Evolutionary conservation across 1,139 yeast species (phyloP).

Genomic region (Geotrichum australiense): DNA sequence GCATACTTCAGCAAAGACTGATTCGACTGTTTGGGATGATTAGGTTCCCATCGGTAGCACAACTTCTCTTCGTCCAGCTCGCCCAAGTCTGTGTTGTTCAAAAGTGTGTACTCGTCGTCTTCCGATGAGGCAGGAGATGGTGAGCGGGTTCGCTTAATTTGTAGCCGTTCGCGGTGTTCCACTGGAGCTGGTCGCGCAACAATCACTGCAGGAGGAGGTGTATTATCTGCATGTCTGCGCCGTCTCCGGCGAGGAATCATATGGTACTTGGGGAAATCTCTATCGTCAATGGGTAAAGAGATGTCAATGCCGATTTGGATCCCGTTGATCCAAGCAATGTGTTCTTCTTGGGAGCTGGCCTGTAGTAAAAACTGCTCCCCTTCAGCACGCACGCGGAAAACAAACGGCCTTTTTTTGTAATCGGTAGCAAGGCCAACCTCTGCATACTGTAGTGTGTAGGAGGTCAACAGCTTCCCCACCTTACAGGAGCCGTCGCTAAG

Average conservation of each 20-base stretch:
- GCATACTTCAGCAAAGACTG: constrained; percentile 28
- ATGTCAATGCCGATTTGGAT: constrained; percentile 38
- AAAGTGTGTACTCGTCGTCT: neutral
- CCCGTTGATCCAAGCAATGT: constrained; percentile 56
- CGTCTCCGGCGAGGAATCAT: constrained; percentile 32
- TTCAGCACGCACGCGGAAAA: constrained; percentile 57
- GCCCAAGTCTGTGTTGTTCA: neutral
- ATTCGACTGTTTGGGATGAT: constrained; percentile 22
- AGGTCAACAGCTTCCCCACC: constrained; percentile 6
- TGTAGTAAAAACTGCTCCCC: constrained; percentile 58
- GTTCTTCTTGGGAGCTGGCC: constrained; percentile 44
- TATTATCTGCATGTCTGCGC: constrained; percentile 15
- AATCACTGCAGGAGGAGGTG: constrained; percentile 3
- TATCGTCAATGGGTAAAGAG: constrained; percentile 38
- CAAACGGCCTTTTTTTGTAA: constrained; percentile 53
- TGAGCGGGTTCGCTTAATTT: neutral
- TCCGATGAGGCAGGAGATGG: constrained; percentile 1
- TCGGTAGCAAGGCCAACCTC: constrained; percentile 64
- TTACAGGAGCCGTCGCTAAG: neutral
- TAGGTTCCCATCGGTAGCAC: constrained; percentile 28
- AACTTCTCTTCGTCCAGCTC: neutral
- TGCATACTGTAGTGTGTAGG: constrained; percentile 65
- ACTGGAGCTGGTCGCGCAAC: constrained; percentile 1
- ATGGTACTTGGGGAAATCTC: constrained; percentile 32
- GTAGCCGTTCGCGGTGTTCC: neutral